Evolutionary conservation across 2,329 filamentous ascomycete genomes (phyloP), one percentile per base, ranked within the genome.

Genomic region (Coniochaeta sp.): DNA sequence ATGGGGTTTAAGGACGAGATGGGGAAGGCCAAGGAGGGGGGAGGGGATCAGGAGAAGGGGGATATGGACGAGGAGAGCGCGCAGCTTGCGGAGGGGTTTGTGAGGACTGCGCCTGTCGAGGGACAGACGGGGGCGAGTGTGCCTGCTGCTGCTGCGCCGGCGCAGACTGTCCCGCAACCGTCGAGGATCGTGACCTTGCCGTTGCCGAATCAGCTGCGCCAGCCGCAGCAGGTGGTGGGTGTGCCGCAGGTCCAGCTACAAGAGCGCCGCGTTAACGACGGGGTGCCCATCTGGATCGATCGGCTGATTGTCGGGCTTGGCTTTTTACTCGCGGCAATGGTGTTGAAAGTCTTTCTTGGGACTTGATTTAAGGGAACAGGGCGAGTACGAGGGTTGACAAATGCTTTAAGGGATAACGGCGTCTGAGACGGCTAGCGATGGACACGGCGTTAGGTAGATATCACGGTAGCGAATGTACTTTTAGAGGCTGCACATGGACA

Each of bases 1-100:
- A 72, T 95, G 70, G 86, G 78, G 1, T 92, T 86, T 68, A 81
- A 83, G 56, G 89, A 91, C 63, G 85, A 91, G 67, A 74, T 90
- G 71, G 74, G 68, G 40, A 75, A 70, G 61, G 65, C n/a, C n/a
- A 55, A 48, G 18, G 48, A 32, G 8, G 48, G 26, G 52, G 51
- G 49, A 46, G 4, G 42, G 2, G 28, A 12, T 7, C 7, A 13
- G 14, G n/a, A n/a, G n/a, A n/a, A n/a, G n/a, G n/a, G n/a, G n/a
- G n/a, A n/a, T n/a, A 24, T 49, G 14, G 71, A 72, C 28, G 59
- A 58, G 1, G 74, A 77, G 58, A 71, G 65, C n/a, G 71, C 73
- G 0, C 70, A 75, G 58, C 61, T 82, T 27, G 79, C 79, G 0
- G 81, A 83, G 61, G 79, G 78, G 1, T 83, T 83, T 60, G 76